Evolutionary conservation across 352 stramenopile species (phyloP), one percentile per base, ranked within the genome.

Genomic region (Phytophthora sojae): DNA sequence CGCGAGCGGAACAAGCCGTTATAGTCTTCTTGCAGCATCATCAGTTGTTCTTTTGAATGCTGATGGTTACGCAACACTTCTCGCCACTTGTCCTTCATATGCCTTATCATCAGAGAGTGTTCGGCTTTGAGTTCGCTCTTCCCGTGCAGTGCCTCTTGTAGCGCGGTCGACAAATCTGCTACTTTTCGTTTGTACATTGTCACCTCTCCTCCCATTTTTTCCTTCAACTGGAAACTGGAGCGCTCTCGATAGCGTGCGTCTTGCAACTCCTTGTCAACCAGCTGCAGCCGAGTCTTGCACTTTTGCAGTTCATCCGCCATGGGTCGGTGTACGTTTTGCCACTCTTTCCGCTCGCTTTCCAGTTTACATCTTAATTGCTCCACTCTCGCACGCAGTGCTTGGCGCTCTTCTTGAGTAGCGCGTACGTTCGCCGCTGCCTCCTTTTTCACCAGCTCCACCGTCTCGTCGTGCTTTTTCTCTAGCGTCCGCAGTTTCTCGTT

Each of bases 21-120:
- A 65, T 91, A 94, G 60, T 92, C 86, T 61, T 93, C 85, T 52
- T 91, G 82, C 0, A 93, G 59, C 85, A 91, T 91, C 64, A 75
- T 35, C 2, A 91, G 61, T 44, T 91, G 82, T 52, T 91, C 81
- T 49, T 85, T 87, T 0, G 80, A 74, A 50, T 83, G 81, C 17
- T 82, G 71, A 29, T 85, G 67, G 11, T 19, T 72, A 7, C 52
- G 57, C 14, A 93, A 50, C 14, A 91, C 57, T 30, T 91, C 85
- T 37, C 79, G 72, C 83, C 82, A 90, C 37, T 91, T 91, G n/a
- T 86, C 64, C 64, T 93, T 93, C 76, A 90, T 88, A 39, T 81
- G 78, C 32, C 69, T 60, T 4, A 85, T 54, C 59, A 86, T 72
- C 37, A 83, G 19, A 21, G 75, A 59, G 53, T 91, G 80, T 39